Evolutionary conservation across 2,329 filamentous ascomycete species (phyloP), one percentile per base, ranked within the genome.

Genomic region (Talaromyces sp.): DNA sequence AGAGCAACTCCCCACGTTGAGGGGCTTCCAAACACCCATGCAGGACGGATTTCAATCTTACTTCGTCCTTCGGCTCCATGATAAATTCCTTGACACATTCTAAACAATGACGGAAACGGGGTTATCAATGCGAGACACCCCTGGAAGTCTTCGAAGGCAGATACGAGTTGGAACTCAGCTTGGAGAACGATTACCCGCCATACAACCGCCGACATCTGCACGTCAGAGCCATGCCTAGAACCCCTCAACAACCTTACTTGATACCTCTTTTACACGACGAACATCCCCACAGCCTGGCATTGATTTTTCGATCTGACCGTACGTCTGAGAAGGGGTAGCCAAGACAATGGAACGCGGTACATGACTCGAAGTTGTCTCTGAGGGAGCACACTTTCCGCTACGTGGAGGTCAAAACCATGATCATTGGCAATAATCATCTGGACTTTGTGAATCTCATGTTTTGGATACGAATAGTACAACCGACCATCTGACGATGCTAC

Each of bases 261-360:
- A 52, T 52, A 35, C 48, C 48, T 16, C n/a, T 52, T 14, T 52
- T 12, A 16, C 28, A 35, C 48, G 48, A 33, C 11, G 28, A 52
- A 12, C 9, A 5, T 12, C 48, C 48, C 18, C 56, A 58, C 31
- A 31, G 14, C 1, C 5, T 46, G 5, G 37, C 35, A 9, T 31
- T 58, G 25, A 44, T 58, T 18, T 58, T 58, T 16, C 25, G 44
- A 12, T 58, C 56, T n/a, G 40, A 58, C 9, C 39, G 46, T 58
- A 8, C 23, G 9, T 21, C 25, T 33, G 56, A 58, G 39, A 58
- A 58, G 21, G 56, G 46, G 25, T 16, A 35, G 28, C 33, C 48
- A 14, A 52, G 28, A 21, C 39, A n/a, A 16, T 25, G 56, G 39
- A 31, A 18, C 14, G 39, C 56, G 5, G 21, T 35, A 21, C 7